Evolutionary conservation across 164 flowering plant genomes (phyloP).

Genomic region (Echeveria elegans): DNA sequence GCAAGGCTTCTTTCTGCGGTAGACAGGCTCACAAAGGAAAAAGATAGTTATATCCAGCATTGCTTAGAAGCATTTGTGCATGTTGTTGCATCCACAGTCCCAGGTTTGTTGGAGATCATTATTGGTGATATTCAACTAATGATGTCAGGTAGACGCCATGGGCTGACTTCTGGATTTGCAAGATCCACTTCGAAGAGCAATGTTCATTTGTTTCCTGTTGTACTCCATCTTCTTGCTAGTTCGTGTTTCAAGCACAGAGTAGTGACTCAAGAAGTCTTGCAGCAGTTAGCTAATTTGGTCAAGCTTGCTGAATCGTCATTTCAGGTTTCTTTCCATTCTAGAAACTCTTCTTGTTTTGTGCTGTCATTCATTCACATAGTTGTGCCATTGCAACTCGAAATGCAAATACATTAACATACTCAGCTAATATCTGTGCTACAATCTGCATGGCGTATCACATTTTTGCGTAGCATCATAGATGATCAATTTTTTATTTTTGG

Average conservation of each 20-base stretch:
- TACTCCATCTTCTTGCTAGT: constrained; percentile 87
- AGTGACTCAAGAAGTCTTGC: constrained; percentile 51
- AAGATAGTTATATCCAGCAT: constrained; percentile 55
- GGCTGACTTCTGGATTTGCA: constrained; percentile 37
- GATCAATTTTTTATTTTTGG: not conserved
- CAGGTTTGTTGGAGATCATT: constrained; percentile 64
- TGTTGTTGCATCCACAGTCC: constrained; percentile 56
- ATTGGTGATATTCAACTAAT: constrained; percentile 74
- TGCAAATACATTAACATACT: not conserved
- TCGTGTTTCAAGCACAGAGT: constrained; percentile 60
- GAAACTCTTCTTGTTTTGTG: not conserved
- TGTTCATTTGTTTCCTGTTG: constrained; percentile 70
- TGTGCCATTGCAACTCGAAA: not conserved
- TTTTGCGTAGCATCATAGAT: not conserved
- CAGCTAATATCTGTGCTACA: not conserved
- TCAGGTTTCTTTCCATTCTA: constrained; percentile 47
- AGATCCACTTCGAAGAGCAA: constrained; percentile 56
- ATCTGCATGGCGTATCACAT: not conserved
- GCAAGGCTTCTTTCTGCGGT: constrained; percentile 63
- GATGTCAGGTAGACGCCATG: constrained; percentile 74
- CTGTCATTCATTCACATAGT: not conserved
- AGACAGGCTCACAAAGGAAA: constrained; percentile 82
- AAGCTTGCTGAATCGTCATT: constrained; percentile 70
- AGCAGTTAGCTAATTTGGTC: constrained; percentile 65
- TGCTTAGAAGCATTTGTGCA: constrained; percentile 61